phyloP scores from a whole-genome alignment of 768 basidiomycete genomes.

The Leccinum truebloodii region DNA sequence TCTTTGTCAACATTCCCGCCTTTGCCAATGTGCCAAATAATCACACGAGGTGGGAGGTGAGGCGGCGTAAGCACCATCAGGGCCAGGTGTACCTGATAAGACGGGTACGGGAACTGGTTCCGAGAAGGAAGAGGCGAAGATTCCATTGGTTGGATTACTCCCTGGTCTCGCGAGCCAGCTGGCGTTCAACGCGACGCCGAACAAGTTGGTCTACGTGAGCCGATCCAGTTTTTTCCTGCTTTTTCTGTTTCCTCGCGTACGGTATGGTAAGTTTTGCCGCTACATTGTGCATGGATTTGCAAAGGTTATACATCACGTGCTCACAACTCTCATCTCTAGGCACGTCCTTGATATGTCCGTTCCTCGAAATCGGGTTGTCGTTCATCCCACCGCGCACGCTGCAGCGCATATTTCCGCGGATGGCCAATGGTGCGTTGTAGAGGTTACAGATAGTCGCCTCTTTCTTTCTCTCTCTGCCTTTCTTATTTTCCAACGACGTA shows the following conservation, averaged over 20 bases:
- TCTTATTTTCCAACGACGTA: too few relatives aligned
- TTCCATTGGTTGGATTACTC: constrained; percentile 76
- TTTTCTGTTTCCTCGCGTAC: neutral
- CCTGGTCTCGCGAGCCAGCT: constrained; percentile 72
- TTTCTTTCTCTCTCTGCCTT: too few relatives aligned
- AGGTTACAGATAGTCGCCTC: too few relatives aligned
- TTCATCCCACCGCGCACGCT: too few relatives aligned
- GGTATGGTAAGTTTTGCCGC: too few relatives aligned
- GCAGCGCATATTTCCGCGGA: too few relatives aligned
- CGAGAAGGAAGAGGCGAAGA: constrained; percentile 43
- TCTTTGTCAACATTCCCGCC: constrained; percentile 48
- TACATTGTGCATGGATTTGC: too few relatives aligned
- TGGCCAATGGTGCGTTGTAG: too few relatives aligned
- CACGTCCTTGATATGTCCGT: too few relatives aligned
- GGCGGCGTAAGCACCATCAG: constrained; percentile 7
- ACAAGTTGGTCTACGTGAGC: constrained; percentile 71
- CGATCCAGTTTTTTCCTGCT: constrained; percentile 15
- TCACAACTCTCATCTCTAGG: neutral
- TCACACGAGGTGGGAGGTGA: constrained; percentile 4
- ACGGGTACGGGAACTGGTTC: constrained; percentile 7
- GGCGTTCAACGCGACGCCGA: constrained; percentile 70
- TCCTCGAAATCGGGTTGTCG: too few relatives aligned
- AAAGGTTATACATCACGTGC: neutral
- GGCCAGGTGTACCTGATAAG: constrained; percentile 15
- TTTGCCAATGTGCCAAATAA: constrained; percentile 6